Percentiles rank a stretch among this genome's conserved stretches.
Evolutionary conservation across 176 grass and related monocot genomes (phyloP).

Genomic region (Aegilops sharonensis): DNA sequence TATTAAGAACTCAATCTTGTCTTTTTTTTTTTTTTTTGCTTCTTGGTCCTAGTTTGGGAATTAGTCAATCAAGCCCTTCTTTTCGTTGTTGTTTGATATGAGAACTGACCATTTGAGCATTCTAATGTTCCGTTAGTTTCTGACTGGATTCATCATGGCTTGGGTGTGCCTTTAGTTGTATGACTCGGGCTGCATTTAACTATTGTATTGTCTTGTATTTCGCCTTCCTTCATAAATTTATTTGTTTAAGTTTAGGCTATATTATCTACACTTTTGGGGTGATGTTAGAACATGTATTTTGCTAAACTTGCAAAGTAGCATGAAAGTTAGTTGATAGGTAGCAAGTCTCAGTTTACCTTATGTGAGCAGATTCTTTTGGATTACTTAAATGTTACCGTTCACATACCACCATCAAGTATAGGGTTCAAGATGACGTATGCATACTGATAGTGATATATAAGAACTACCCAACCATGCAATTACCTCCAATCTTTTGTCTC

Average conservation of each 20-base stretch:
- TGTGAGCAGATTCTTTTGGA: not conserved
- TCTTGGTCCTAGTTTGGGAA: too few species aligned
- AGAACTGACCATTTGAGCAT: slow-evolving; percentile 38
- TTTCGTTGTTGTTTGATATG: too few species aligned
- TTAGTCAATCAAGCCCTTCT: too few species aligned
- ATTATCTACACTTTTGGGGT: not conserved
- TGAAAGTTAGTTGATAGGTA: not conserved
- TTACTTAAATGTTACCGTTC: not conserved
- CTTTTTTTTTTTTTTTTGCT: too few species aligned
- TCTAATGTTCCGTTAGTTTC: slow-evolving; percentile 24
- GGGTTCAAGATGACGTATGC: not conserved
- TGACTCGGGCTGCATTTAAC: not conserved
- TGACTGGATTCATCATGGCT: slow-evolving; percentile 53
- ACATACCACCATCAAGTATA: not conserved
- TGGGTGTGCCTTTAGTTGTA: slow-evolving; percentile 42
- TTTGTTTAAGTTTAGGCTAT: not conserved
- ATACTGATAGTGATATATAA: not conserved
- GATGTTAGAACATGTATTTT: not conserved
- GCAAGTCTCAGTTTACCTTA: not conserved
- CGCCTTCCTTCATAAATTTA: not conserved
- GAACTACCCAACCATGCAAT: not conserved
- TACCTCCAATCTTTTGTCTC: not conserved
- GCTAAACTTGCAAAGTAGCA: not conserved
- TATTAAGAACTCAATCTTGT: too few species aligned
- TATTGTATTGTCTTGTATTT: slow-evolving; percentile 8